Conservation (phyloP, 208 protist genomes). For the Trypanosoma boissoni region DNA sequence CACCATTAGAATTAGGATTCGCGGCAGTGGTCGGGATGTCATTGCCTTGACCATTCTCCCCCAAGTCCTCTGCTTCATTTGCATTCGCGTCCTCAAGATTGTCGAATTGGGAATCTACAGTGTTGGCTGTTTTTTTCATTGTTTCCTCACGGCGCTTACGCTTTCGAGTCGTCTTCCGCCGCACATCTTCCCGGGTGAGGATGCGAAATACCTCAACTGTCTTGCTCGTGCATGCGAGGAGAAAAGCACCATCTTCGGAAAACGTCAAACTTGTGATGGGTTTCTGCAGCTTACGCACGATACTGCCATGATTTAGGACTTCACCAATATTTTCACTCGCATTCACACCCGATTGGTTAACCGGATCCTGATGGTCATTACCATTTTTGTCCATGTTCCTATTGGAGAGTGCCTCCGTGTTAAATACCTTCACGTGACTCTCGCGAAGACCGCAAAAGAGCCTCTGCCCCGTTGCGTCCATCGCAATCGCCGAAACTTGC, state of each 20-base stretch:
- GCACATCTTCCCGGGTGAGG: constrained; percentile 63
- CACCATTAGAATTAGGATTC: not conserved
- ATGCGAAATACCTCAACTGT: constrained; percentile 84
- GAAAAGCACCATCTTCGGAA: constrained; percentile 59
- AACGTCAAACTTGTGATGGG: constrained; percentile 70
- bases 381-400: no score
- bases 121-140: constrained; percentile 12
- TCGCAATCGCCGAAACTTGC: constrained; percentile 66
- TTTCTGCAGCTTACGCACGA: constrained; percentile 80
- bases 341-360: not conserved
- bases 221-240: constrained; percentile 81
- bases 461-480: constrained; percentile 56
- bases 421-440: constrained; percentile 86
- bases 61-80: not conserved
- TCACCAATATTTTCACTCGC: constrained; percentile 10
- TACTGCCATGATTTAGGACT: constrained; percentile 59
- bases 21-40: constrained; percentile 9
- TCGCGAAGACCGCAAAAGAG: constrained; percentile 86
- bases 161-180: constrained; percentile 69
- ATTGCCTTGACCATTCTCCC: constrained; percentile 20
- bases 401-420: constrained; percentile 44
- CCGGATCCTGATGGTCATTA: no score
- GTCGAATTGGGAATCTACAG: constrained; percentile 14
- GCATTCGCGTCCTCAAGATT: constrained; percentile 23
- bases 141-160: constrained; percentile 49